A percentile compares a stretch with the other conserved stretches of the same genome.
Conservation (phyloP, 352 stramenopile genomes). For the Bremia lactucae region DNA sequence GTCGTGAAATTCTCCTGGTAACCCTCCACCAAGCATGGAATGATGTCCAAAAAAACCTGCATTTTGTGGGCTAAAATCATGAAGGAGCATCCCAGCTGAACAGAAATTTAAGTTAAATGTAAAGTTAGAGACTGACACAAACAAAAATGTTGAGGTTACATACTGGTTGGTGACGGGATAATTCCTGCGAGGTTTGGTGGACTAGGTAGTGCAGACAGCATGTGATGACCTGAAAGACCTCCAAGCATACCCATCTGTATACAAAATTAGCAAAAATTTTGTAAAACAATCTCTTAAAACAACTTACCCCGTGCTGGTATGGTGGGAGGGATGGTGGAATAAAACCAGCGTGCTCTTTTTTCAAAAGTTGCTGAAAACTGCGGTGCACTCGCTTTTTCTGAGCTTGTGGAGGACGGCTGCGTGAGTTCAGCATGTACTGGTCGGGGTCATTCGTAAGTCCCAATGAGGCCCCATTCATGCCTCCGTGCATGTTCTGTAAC, state of each 20-base stretch:
- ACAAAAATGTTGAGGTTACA: slow-evolving; percentile 19
- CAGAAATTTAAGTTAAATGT: no score
- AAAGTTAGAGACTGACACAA: neutral
- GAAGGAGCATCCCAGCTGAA: slow-evolving; percentile 59
- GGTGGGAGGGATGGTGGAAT: slow-evolving; percentile 50
- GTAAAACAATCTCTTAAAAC: neutral
- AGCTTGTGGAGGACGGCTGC: slow-evolving; percentile 14
- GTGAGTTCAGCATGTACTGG: slow-evolving; percentile 44
- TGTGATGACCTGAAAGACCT: slow-evolving; percentile 43
- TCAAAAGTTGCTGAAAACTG: slow-evolving; percentile 70
- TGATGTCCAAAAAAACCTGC: slow-evolving; percentile 39
- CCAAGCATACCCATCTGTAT: slow-evolving; percentile 54
- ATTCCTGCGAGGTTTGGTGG: slow-evolving; percentile 64
- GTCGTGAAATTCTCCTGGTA: slow-evolving; percentile 26
- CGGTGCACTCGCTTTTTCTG: slow-evolving; percentile 67
- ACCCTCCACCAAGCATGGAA: slow-evolving; percentile 16
- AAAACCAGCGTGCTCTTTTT: slow-evolving; percentile 64
- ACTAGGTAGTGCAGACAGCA: slow-evolving; percentile 53
- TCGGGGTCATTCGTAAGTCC: slow-evolving; percentile 57
- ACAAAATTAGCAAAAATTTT: neutral
- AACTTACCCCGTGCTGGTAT: slow-evolving; percentile 58
- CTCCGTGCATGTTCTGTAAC: slow-evolving; percentile 26
- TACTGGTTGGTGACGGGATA: slow-evolving; percentile 71
- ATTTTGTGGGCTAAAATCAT: slow-evolving; percentile 67
- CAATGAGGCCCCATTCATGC: slow-evolving; percentile 25